These are phyloP conservation scores for Leucoagaricus sp. DNA, from an alignment of 1,284 basidiomycete genomes.

Conservation along the genomic window DNA sequence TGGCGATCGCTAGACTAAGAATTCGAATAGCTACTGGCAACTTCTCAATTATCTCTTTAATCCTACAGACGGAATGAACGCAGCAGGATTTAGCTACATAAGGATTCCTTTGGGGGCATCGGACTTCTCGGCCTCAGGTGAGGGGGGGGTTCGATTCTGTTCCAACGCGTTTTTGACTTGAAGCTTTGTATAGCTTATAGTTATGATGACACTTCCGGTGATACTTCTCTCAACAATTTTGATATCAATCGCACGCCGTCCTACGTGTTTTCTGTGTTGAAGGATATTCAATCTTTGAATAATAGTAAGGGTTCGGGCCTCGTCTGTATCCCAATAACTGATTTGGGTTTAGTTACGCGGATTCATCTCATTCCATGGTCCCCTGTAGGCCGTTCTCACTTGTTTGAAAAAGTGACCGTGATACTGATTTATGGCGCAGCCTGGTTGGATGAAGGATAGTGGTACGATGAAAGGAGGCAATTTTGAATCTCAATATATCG, in stretches of 20 bases:
- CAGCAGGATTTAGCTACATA: constrained; percentile 49
- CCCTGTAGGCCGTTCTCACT: constrained; percentile 34
- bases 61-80: constrained; percentile 45
- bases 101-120: constrained; percentile 53
- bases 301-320: constrained; percentile 19
- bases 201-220: constrained; percentile 44
- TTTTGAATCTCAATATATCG: constrained; percentile 27
- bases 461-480: constrained; percentile 47
- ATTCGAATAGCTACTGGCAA: constrained; percentile 43
- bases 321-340: not conserved
- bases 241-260: constrained; percentile 45
- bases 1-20: constrained; percentile 32
- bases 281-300: constrained; percentile 49
- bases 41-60: constrained; percentile 46
- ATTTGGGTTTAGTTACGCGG: constrained; percentile 25
- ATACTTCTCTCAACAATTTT: constrained; percentile 46
- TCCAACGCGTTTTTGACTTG: not conserved
- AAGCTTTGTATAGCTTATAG: constrained; percentile 38
- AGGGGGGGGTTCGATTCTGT: constrained; percentile 12
- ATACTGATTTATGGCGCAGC: constrained; percentile 28
- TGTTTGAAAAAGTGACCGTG: not conserved
- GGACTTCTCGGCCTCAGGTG: constrained; percentile 48
- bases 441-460: constrained; percentile 52
- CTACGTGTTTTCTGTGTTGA: constrained; percentile 47
- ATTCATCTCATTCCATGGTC: constrained; percentile 55